These are phyloP conservation scores for Candida yuanshanica DNA, from an alignment of 805 yeast genomes.

Conservation along the genomic window DNA sequence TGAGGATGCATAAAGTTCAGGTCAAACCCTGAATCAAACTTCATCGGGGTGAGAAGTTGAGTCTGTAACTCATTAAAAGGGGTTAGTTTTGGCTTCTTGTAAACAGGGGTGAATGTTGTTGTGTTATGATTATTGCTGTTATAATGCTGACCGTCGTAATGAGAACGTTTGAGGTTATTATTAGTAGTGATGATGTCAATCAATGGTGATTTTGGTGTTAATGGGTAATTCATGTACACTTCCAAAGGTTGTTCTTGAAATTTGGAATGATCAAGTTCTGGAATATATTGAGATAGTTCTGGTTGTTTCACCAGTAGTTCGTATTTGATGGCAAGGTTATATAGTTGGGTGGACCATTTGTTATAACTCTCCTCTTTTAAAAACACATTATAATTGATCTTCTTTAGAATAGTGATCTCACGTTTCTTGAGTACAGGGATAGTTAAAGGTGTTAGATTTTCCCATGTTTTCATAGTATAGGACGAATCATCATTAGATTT, in stretches of 20 bases:
- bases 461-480: conserved; percentile 48
- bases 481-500: conserved; percentile 45
- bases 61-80: background rate
- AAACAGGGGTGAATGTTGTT: background rate
- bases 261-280: background rate
- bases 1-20: background rate
- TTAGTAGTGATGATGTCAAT: conserved; percentile 3
- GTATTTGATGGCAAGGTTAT: conserved; percentile 4
- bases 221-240: conserved; percentile 6
- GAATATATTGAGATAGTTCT: conserved; percentile 1
- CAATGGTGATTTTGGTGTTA: conserved; percentile 21
- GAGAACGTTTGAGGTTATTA: background rate
- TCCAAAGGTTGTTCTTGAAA: background rate
- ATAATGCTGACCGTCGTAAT: too few relatives aligned
- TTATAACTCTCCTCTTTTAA: conserved; percentile 8
- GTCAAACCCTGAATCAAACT: background rate
- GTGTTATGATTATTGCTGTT: too few relatives aligned
- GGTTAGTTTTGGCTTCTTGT: background rate
- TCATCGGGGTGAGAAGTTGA: background rate
- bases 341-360: conserved; percentile 10
- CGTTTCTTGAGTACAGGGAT: conserved; percentile 9
- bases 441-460: conserved; percentile 20
- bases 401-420: conserved; percentile 18
- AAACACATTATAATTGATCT: conserved; percentile 20
- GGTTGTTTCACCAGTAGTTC: conserved; percentile 3